Percentiles rank a stretch among this genome's conserved stretches.
Conservation (phyloP, 768 basidiomycete genomes). For the Mycena amicta region DNA sequence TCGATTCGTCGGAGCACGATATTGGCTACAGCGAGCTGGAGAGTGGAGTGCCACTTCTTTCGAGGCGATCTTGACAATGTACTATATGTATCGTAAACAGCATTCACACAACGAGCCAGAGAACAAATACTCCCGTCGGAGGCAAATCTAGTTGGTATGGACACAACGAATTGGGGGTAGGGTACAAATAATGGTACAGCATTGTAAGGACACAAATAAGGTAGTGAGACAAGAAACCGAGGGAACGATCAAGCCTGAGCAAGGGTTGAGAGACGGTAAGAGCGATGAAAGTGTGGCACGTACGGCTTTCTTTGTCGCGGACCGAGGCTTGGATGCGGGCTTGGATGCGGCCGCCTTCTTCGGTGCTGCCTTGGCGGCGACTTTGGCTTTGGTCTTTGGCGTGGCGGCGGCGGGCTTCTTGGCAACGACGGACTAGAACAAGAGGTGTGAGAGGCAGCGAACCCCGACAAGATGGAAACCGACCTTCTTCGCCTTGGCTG, state of each 20-base stretch:
- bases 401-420: conserved; percentile 14
- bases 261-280: too few species aligned
- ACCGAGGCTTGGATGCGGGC: background rate
- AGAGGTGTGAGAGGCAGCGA: background rate
- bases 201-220: background rate
- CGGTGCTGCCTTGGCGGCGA: conserved; percentile 1
- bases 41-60: conserved; percentile 26
- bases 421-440: conserved; percentile 3
- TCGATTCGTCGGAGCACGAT: conserved; percentile 22
- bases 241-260: background rate
- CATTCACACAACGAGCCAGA: too few species aligned
- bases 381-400: conserved; percentile 13
- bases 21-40: conserved; percentile 22
- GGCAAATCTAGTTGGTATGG: too few species aligned
- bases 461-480: background rate
- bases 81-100: too few species aligned
- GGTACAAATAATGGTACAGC: background rate
- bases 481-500: conserved; percentile 19
- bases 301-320: background rate
- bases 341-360: conserved; percentile 9
- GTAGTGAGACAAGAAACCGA: background rate
- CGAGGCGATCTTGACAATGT: too few species aligned
- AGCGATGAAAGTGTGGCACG: too few species aligned
- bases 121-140: too few species aligned
- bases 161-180: background rate